Evolutionary conservation across 2,329 filamentous ascomycete genomes (phyloP).

Genomic region (Cordyceps fumosorosea): DNA sequence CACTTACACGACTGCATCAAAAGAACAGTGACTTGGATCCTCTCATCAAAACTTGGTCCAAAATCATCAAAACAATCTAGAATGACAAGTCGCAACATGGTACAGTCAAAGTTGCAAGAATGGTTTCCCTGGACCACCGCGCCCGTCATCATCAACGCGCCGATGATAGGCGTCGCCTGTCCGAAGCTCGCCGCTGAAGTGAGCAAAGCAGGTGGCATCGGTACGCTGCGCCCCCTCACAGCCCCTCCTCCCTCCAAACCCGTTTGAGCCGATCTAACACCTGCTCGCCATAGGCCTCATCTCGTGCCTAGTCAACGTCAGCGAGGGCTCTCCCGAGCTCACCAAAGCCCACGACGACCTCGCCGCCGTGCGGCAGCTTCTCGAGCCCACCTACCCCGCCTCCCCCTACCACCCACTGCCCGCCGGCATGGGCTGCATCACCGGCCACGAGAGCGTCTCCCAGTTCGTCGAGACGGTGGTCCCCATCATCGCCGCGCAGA

Average conservation of each 20-base stretch:
- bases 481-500: constrained; percentile 44
- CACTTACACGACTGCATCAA: background rate
- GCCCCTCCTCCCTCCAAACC: background rate
- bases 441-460: constrained; percentile 38
- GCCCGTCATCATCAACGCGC: constrained; percentile 29
- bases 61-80: background rate
- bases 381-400: constrained; percentile 32
- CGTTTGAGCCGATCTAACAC: background rate
- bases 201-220: constrained; percentile 32
- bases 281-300: constrained; percentile 25
- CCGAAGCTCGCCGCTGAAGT: constrained; percentile 32
- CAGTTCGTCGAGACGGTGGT: constrained; percentile 38
- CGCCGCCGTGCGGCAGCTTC: constrained; percentile 22
- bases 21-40: too few relatives aligned
- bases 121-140: constrained; percentile 25
- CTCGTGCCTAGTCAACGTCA: constrained; percentile 25
- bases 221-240: constrained; percentile 17
- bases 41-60: background rate
- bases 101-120: constrained; percentile 19
- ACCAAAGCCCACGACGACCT: constrained; percentile 27
- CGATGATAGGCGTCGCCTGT: constrained; percentile 29
- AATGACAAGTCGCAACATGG: constrained; percentile 18
- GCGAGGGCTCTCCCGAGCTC: constrained; percentile 25
- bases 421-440: constrained; percentile 51
- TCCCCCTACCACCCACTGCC: constrained; percentile 47